Evolutionary conservation across 768 basidiomycete species (phyloP).

Genomic region (Heimioporus sp.): DNA sequence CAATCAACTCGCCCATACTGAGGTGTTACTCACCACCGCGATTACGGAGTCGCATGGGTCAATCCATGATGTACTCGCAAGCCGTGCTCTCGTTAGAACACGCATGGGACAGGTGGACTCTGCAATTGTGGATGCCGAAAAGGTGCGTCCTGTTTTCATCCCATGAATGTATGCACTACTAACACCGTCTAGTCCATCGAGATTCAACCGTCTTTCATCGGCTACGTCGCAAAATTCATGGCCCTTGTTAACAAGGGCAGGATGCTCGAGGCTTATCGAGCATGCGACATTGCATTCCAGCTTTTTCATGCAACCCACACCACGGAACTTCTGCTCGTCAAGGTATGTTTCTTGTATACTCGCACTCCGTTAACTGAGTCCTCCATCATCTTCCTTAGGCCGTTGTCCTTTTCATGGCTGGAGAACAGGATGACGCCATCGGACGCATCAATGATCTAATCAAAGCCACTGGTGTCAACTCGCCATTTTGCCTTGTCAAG

Average conservation of each 20-base stretch:
- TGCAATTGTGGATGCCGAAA: constrained; percentile 3
- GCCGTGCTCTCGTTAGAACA: constrained; percentile 3
- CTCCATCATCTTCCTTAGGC: neutral
- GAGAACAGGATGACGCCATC: neutral
- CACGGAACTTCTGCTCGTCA: neutral
- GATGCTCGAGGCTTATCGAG: no score
- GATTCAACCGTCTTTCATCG: no score
- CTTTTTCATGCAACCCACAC: no score
- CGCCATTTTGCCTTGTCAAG: no score
- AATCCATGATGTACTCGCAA: neutral
- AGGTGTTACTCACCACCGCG: no score
- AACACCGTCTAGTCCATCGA: no score
- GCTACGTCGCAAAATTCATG: no score
- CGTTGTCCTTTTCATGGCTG: neutral
- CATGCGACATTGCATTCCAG: no score
- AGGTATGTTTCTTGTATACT: neutral
- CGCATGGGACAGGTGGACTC: neutral
- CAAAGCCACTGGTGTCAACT: neutral
- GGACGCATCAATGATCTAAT: neutral
- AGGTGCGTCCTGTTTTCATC: neutral
- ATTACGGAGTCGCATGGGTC: neutral
- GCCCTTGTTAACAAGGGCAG: no score
- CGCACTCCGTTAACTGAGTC: neutral
- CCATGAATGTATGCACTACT: no score
- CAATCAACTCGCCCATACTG: no score